Evolutionary conservation across 257 asterid genomes (phyloP), one percentile per base, ranked within the genome.

Genomic region (Nicotiana benthamiana): DNA sequence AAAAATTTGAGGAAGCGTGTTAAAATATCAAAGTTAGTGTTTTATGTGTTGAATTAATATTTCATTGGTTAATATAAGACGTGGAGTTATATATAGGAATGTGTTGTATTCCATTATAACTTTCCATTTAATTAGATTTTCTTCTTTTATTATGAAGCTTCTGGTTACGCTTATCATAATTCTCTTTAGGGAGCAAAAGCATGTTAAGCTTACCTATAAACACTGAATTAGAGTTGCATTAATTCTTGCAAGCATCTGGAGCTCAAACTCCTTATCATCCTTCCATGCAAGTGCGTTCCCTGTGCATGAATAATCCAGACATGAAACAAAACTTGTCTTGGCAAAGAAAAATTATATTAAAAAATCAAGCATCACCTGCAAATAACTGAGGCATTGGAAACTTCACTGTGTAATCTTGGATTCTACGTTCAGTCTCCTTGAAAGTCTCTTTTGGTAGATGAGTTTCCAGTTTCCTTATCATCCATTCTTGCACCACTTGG

Each of bases 241-340:
- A 30, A 83, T 85, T 84, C 92, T 91, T 12, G 92, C 87, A 65
- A 89, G 91, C 92, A 89, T 89, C 77, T 89, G 89, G 3, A 86
- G 82, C 43, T 85, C 86, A 77, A 87, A 89, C 84, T 89, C 87
- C 20, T 86, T 82, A 20, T 89, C 92, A 30, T 86, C 85, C 83
- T 72, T 89, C 90, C 89, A 87, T 10, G 82, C 88, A 79, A 89
- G 77, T 65, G 81, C 77, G 65, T 83, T 78, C 68, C 84, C 90
- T 89, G 66, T 13, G 60, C 65, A 59, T 13, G 34, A 80, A 53
- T 66, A 66, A 51, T 78, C 18, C 59, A 85, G 43, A 78, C 30
- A 28, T 62, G 28, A 79, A 70, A 32, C 56, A 17, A 5, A 36
- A 52, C 56, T 62, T 48, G 46, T 46, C 27, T 28, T 70, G 46